These are phyloP conservation scores for Xylaria sp. DNA, from an alignment of 2,329 filamentous ascomycete species.

Conservation along the genomic window DNA sequence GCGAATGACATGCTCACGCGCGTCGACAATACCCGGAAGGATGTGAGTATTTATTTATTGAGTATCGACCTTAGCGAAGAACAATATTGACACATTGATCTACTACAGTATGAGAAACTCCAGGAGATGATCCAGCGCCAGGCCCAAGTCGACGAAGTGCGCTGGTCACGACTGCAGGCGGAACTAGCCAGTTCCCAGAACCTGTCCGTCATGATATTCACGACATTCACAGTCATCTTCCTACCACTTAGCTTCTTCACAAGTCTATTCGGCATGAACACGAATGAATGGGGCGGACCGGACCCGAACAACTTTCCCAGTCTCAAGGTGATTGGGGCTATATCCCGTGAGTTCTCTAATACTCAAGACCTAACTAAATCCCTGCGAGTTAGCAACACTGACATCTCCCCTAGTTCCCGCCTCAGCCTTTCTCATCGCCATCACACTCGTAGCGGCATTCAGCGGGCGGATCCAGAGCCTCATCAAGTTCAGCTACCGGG, in stretches of 20 bases:
- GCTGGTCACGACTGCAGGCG: slow-evolving; percentile 69
- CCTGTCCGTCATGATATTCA: slow-evolving; percentile 73
- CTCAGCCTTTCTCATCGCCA: slow-evolving; percentile 59
- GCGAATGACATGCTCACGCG: slow-evolving; percentile 66
- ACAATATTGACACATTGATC: background rate
- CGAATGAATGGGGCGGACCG: slow-evolving; percentile 65
- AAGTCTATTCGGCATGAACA: slow-evolving; percentile 72
- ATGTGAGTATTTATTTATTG: slow-evolving; percentile 51
- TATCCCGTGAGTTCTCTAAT: slow-evolving; percentile 51
- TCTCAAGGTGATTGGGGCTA: slow-evolving; percentile 57
- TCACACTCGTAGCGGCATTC: slow-evolving; percentile 66
- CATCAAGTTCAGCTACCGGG: slow-evolving; percentile 44
- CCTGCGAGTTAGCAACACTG: background rate
- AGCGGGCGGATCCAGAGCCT: slow-evolving; percentile 56
- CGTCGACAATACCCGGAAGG: slow-evolving; percentile 67
- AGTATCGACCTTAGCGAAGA: background rate
- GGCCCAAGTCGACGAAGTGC: slow-evolving; percentile 72
- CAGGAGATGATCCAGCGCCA: slow-evolving; percentile 74
- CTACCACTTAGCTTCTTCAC: slow-evolving; percentile 73
- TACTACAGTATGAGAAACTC: slow-evolving; percentile 66
- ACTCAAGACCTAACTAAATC: slow-evolving; percentile 16
- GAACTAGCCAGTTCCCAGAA: slow-evolving; percentile 71
- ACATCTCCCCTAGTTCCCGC: slow-evolving; percentile 51
- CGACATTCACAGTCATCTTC: slow-evolving; percentile 71
- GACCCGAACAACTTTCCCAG: slow-evolving; percentile 53